Conservation (phyloP, 257 asterid genomes). For the Nicotiana knightiana region DNA sequence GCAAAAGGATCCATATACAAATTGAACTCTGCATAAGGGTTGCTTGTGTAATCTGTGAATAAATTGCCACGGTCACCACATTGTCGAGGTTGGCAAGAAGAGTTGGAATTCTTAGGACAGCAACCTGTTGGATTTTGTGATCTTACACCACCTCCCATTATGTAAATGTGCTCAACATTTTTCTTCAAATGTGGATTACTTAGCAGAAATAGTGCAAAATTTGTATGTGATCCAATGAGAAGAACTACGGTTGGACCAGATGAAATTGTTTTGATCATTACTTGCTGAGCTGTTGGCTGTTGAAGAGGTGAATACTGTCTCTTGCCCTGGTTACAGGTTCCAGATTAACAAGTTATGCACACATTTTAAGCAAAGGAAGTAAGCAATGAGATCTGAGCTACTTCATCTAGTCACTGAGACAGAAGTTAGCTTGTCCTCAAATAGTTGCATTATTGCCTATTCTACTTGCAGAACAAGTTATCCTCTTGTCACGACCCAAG, state of each 20-base stretch:
- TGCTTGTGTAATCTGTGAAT: constrained; percentile 52
- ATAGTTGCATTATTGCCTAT: neutral
- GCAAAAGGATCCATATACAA: constrained; percentile 87
- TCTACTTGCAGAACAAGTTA: neutral
- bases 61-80: constrained; percentile 76
- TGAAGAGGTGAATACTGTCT: constrained; percentile 59
- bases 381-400: neutral
- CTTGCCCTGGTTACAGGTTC: constrained; percentile 42
- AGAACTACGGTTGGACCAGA: constrained; percentile 65
- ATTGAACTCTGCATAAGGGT: constrained; percentile 85
- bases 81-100: constrained; percentile 52
- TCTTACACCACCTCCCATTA: constrained; percentile 86
- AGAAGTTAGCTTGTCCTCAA: neutral
- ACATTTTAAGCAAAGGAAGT: neutral
- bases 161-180: constrained; percentile 58
- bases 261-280: constrained; percentile 57
- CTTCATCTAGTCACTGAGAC: neutral
- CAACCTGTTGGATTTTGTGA: constrained; percentile 69
- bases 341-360: neutral
- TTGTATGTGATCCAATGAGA: constrained; percentile 50
- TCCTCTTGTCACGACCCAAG: too few relatives aligned
- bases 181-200: constrained; percentile 68
- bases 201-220: constrained; percentile 64
- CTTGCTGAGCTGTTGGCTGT: constrained; percentile 81
- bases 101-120: constrained; percentile 45